Evolutionary conservation across 306 rosid species (phyloP).

Genomic region (Cicer arietinum): DNA sequence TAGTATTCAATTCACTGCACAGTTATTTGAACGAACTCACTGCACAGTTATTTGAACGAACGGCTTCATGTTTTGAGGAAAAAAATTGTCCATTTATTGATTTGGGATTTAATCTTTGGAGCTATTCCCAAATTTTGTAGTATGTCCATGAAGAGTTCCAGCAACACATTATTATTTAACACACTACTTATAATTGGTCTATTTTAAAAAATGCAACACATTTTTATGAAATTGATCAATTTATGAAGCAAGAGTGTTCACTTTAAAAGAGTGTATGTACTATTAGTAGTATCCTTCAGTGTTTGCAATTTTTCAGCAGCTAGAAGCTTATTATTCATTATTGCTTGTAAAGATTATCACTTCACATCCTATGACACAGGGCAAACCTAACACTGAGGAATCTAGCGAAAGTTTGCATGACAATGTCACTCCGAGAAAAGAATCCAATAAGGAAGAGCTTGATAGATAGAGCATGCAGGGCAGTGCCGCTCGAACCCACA

Average conservation of each 20-base stretch:
- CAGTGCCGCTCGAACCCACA: conserved; percentile 18
- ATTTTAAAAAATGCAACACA: background rate
- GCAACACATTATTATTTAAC: background rate
- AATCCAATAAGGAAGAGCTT: conserved; percentile 46
- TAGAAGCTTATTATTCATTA: conserved; percentile 9
- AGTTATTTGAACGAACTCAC: conserved; percentile 26
- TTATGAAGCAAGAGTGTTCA: background rate
- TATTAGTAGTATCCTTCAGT: background rate
- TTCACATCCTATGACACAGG: conserved; percentile 52
- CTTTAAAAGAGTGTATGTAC: background rate
- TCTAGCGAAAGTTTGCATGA: conserved; percentile 44
- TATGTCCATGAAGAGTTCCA: background rate
- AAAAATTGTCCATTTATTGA: conserved; percentile 12
- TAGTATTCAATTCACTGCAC: conserved; percentile 17
- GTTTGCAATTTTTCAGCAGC: conserved; percentile 14
- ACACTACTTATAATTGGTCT: conserved; percentile 2
- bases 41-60: conserved; percentile 27
- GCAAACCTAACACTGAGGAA: conserved; percentile 49
- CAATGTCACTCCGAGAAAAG: conserved; percentile 44
- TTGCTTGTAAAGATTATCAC: conserved; percentile 40
- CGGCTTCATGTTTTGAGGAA: conserved; percentile 7
- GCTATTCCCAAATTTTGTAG: conserved; percentile 23
- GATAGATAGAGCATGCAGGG: conserved; percentile 41
- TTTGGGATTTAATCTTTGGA: conserved; percentile 21
- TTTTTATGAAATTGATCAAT: conserved; percentile 1